Base-by-base conservation (phyloP, 2,329 filamentous ascomycete species). In the Alternaria brassicicola region DNA sequence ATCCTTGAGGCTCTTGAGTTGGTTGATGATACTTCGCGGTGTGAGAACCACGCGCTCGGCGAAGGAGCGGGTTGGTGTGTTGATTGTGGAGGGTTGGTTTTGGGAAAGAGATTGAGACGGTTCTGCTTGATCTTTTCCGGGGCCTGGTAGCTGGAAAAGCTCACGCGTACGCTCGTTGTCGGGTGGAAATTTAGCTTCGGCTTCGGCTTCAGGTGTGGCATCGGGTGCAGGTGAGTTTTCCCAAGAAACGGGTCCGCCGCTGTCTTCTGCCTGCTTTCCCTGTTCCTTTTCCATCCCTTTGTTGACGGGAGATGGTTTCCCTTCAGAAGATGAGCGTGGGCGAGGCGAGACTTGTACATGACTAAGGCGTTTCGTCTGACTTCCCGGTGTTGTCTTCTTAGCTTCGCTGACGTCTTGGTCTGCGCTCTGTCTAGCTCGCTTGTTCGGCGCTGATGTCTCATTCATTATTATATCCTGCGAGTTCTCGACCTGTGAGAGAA, bases 21-120 rank as follows among this genome's bases (percentile, higher is more conserved):
- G 70, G 80, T 58, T 75, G 60, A 88, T 80, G 58, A 90, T 87
- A 64, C 77, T 79, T 60, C 78, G 69, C 62, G 81, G 74, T 25
- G 79, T 74, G 36, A 77, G 71, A 59, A 78, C 72, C 59, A 73
- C 68, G 48, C 77, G 71, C 62, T 73, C 68, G 3, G 71, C 54
- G 46, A 75, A 72, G 4, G 73, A 74, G 23, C 71, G 68, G 19
- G 56, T 69, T 1, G 70, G 68, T n/a, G 72, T 75, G 15, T 59
- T 56, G 36, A 53, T 25, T 17, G 30, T 6, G 7, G 17, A 15
- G 7, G 30, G 17, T 7, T 9, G 13, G 4, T 5, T 3, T 30
- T 17, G 30, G 12, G 7, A 21, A 13, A 2, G 36, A 19, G 19
- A 4, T 23, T 41, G 38, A 10, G 28, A 26, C 7, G 12, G n/a